Conservation (phyloP, 768 basidiomycete genomes). For the Boletus sensibilis region DNA sequence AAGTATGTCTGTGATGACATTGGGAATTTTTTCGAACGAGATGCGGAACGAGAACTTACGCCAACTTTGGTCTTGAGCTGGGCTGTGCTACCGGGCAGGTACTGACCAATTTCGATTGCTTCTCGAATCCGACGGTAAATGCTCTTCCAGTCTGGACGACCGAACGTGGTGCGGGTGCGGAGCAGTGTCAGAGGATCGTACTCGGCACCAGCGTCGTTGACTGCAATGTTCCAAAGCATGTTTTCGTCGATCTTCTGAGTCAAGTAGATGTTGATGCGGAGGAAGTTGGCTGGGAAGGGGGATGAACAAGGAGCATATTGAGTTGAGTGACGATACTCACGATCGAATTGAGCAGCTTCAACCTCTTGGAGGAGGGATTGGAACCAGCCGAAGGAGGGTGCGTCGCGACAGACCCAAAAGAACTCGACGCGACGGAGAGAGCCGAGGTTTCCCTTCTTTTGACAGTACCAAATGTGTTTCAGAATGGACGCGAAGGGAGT, state of each 20-base stretch:
- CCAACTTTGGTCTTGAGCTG: conserved; percentile 83
- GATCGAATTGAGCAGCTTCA: conserved; percentile 85
- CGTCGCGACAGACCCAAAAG: conserved; percentile 91
- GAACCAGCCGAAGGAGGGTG: conserved; percentile 99
- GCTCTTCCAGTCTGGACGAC: conserved; percentile 85
- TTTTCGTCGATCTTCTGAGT: conserved; percentile 84
- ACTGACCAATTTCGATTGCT: conserved; percentile 80
- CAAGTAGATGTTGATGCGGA: conserved; percentile 88
- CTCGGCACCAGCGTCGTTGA: conserved; percentile 82
- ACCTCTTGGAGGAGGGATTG: conserved; percentile 85
- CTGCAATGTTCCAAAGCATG: conserved; percentile 89
- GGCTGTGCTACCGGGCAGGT: conserved; percentile 74
- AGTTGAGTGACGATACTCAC: conserved; percentile 45
- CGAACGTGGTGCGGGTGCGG: conserved; percentile 86
- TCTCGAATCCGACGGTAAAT: conserved; percentile 75
- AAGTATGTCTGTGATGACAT: conserved; percentile 66
- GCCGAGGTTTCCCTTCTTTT: conserved; percentile 73
- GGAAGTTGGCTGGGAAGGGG: conserved; percentile 68
- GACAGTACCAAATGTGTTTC: conserved; percentile 95
- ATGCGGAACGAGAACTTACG: conserved; percentile 44
- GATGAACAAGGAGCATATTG: conserved; percentile 9
- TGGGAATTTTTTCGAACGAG: not conserved
- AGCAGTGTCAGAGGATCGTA: conserved; percentile 90
- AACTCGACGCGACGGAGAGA: conserved; percentile 88
- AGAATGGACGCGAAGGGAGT: conserved; percentile 94